These are phyloP conservation scores for Spirogloea muscicola DNA, from an alignment of 139 green algal species.

Conservation along the genomic window DNA sequence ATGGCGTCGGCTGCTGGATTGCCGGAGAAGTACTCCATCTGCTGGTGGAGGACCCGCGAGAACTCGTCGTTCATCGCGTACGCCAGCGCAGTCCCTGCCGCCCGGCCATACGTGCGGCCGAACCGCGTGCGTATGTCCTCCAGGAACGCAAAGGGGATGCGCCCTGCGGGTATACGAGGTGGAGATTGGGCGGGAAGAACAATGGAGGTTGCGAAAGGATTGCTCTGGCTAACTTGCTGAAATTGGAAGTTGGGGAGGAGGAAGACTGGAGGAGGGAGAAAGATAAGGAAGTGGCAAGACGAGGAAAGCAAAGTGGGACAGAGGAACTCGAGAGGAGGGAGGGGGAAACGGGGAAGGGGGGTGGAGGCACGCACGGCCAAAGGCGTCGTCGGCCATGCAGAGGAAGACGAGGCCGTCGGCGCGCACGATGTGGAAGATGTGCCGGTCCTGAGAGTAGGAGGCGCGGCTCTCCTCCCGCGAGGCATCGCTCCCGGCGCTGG, in stretches of 20 bases:
- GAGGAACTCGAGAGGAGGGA: not conserved
- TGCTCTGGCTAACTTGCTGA: not conserved
- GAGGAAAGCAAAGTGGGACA: not conserved
- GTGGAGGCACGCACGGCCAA: constrained; percentile 25
- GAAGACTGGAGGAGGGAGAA: no score
- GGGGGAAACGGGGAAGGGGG: not conserved
- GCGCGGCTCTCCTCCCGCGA: constrained; percentile 59
- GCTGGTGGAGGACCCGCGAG: constrained; percentile 62
- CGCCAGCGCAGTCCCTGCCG: constrained; percentile 63
- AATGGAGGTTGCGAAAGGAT: no score
- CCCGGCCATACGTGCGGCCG: constrained; percentile 55
- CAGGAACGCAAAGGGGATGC: constrained; percentile 85
- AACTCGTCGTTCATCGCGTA: constrained; percentile 87
- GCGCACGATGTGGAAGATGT: constrained; percentile 85
- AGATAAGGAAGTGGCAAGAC: not conserved
- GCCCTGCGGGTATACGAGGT: no score
- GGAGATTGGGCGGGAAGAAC: no score
- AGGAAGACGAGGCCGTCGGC: constrained; percentile 74
- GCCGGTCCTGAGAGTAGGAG: constrained; percentile 74
- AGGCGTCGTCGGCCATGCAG: constrained; percentile 80
- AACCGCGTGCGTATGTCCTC: constrained; percentile 78
- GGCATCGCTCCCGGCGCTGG: not conserved
- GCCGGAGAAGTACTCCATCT: constrained; percentile 71
- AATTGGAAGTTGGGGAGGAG: not conserved
- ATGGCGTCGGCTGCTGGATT: constrained; percentile 76